Percentiles rank a stretch among this genome's conserved stretches.
Evolutionary conservation across 2,329 filamentous ascomycete species (phyloP).

Genomic region (Hypoxylon sp.): DNA sequence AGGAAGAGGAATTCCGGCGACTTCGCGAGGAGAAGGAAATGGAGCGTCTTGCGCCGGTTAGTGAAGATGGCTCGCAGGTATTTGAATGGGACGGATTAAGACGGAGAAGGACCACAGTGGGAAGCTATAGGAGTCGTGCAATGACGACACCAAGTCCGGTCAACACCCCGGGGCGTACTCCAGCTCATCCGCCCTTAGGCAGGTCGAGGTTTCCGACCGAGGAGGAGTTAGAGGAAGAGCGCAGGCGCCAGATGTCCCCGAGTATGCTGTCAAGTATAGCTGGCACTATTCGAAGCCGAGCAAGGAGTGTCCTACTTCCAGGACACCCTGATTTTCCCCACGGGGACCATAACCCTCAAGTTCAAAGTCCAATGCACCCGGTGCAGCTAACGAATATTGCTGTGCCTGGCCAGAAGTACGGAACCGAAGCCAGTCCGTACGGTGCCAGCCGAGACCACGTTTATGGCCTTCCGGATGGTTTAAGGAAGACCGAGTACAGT

Average conservation of each 20-base stretch:
- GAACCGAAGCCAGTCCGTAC: conserved; percentile 59
- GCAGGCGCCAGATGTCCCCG: conserved; percentile 61
- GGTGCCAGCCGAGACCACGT: conserved; percentile 59
- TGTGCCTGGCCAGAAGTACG: conserved; percentile 62
- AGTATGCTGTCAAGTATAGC: conserved; percentile 68
- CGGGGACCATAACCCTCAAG: conserved; percentile 54
- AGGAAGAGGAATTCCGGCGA: conserved; percentile 82
- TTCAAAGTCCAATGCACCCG: conserved; percentile 70
- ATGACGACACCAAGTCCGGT: conserved; percentile 54
- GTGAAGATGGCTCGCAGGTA: conserved; percentile 76
- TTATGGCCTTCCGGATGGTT: conserved; percentile 63
- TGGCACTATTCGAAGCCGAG: conserved; percentile 66
- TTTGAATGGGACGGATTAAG: conserved; percentile 95
- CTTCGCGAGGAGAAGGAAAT: conserved; percentile 82
- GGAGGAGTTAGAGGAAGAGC: conserved; percentile 69
- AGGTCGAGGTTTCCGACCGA: conserved; percentile 86
- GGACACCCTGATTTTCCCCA: conserved; percentile 58
- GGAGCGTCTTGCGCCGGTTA: conserved; percentile 79
- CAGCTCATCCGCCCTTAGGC: conserved; percentile 80
- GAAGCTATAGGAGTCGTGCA: conserved; percentile 57
- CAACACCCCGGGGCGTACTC: conserved; percentile 62
- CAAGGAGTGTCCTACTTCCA: conserved; percentile 58
- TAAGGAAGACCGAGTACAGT: conserved; percentile 63
- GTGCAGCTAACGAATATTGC: conserved; percentile 73
- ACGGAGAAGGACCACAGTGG: conserved; percentile 72